Base-by-base conservation (phyloP, 2,329 filamentous ascomycete genomes). In the Fusarium sacchari region DNA sequence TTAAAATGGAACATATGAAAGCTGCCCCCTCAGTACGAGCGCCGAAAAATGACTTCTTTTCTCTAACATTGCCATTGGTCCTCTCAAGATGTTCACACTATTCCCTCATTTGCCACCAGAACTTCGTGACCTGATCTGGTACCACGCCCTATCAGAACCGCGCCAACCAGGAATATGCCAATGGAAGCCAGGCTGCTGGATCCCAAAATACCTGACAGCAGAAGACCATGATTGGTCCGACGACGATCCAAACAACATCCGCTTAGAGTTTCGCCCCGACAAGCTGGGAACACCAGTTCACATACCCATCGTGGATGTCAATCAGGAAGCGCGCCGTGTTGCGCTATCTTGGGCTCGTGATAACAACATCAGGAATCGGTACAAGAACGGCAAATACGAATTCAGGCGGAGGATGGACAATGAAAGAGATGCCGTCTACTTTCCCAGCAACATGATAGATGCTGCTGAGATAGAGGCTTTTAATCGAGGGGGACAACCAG, bases 61-160 rank as follows among this genome's bases (percentile, higher is more conserved):
- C 7, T 18, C 15, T 8, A 1, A 12, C 0, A 17, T 17, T 39
- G 11, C 3, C 14, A 28, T 22, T 53, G 15, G 34, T 3, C 7
- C 7, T 15, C 15, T 36, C 12, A 39, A n/a, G 1, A 61, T 61
- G 59, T 70, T 63, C 22, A 52, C 62, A 15, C 28, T 40, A 20
- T 73, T 73, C 50, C 32, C 52, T 2, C 12, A 30, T 1, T 42
- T 72, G 8, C 46, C 71, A 4, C 49, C 60, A 9, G 71, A 73
- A 24, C 43, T 73, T 11, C 71, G 71, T 14, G 34, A 32, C n/a
- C n/a, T 53, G 34, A 67, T 72, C 26, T 73, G 69, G 71, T 42
- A 22, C 15, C 30, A 47, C 14, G 61, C 66, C 15, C 42, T 67
- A 9, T 56, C 69, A 30, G 34, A 40, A 13, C n/a, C 15, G 13